Evolutionary conservation across 352 stramenopile species (phyloP), one percentile per base, ranked within the genome.

Genomic region (Phytophthora crassamura): DNA sequence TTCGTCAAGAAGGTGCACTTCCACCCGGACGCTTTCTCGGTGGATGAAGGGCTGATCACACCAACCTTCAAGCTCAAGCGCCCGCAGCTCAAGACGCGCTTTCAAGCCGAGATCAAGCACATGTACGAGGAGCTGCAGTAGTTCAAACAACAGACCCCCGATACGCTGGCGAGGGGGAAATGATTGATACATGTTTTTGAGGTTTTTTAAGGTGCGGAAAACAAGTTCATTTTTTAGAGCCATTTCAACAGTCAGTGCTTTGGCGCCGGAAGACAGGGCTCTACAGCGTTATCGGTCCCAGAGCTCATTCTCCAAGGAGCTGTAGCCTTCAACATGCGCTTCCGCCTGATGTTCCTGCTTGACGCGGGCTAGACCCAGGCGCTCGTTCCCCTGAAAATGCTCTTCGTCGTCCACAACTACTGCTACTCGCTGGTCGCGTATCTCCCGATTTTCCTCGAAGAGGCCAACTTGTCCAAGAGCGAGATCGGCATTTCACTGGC

Each of bases 31-130:
- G 64, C 82, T 16, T 98, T 98, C 68, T 86, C 76, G 0, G 88
- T 96, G 50, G 94, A 98, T 9, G 97, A 95, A 48, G 90, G 82
- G 16, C 78, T 98, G n/a, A 83, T 98, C 42, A 99, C 95, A 8
- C 93, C 94, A 15, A 98, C 95, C 5, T 98, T 98, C 75, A 98
- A 99, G 69, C 80, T 98, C 59, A 98, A 98, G 77, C 78, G 96
- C 6, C 72, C 72, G 32, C 78, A 88, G 39, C 73, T 88, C 33
- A 89, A 86, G 59, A 46, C 38, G 38, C 73, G 69, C 40, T 88
- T 89, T 61, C 53, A 89, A 52, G 3, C 50, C 15, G 56, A 90
- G 60, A 82, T 90, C 46, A 62, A 74, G 7, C 70, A 68, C 35
- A 72, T 90, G 78, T 90, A 88, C 54, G 78, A 73, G 30, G 42